Evolutionary conservation across 306 rosid genomes (phyloP).

Genomic region (Quercus robur): DNA sequence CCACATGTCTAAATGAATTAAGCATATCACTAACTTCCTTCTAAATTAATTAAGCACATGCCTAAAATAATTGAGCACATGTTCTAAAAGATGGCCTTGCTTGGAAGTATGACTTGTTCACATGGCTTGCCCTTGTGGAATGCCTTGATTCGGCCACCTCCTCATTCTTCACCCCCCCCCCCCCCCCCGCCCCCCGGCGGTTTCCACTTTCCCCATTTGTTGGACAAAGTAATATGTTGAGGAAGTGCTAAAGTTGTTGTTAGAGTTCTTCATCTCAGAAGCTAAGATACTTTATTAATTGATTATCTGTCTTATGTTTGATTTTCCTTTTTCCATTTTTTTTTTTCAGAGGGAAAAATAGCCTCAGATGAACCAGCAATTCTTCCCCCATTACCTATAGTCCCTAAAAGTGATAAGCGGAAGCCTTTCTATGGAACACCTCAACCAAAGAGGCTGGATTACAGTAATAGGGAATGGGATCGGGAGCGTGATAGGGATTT

Average conservation of each 20-base stretch:
- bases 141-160: too few relatives aligned
- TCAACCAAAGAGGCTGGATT: constrained; percentile 75
- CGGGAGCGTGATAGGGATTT: constrained; percentile 94
- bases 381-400: constrained; percentile 86
- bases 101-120: too few relatives aligned
- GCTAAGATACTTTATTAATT: constrained; percentile 6
- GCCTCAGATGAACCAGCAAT: constrained; percentile 76
- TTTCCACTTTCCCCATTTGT: too few relatives aligned
- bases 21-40: too few relatives aligned
- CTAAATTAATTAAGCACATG: too few relatives aligned
- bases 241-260: background rate
- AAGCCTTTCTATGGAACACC: constrained; percentile 53
- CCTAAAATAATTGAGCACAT: too few relatives aligned
- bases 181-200: too few relatives aligned
- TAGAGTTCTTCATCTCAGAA: background rate
- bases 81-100: too few relatives aligned
- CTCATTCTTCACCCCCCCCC: too few relatives aligned
- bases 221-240: constrained; percentile 4
- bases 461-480: constrained; percentile 92
- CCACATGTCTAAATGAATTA: too few relatives aligned
- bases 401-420: constrained; percentile 74
- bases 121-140: too few relatives aligned
- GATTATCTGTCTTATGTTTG: constrained; percentile 4
- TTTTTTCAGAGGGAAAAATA: constrained; percentile 75
- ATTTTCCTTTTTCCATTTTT: constrained; percentile 6